These are phyloP conservation scores for Trichoderma virens DNA, from an alignment of 495 filamentous ascomycete species.

Conservation along the genomic window DNA sequence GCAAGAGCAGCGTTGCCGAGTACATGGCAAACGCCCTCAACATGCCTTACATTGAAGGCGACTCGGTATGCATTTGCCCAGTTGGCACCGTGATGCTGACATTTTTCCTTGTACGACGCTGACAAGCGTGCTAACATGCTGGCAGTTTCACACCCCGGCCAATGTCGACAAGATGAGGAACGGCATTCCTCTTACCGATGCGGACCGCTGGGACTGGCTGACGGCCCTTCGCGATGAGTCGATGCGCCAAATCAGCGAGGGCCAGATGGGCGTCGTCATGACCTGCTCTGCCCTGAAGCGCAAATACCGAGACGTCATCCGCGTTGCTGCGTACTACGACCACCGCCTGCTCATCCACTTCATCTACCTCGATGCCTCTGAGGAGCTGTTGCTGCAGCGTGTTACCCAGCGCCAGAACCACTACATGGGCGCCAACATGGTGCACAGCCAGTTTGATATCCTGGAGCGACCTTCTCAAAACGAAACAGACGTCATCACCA, in stretches of 20 bases:
- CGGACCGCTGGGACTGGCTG: constrained; percentile 98
- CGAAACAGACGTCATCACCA: constrained; percentile 76
- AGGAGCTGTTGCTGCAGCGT: constrained; percentile 64
- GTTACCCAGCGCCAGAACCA: constrained; percentile 70
- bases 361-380: constrained; percentile 75
- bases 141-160: constrained; percentile 73
- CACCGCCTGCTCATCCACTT: constrained; percentile 81
- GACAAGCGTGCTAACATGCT: constrained; percentile 16
- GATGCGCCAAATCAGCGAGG: constrained; percentile 49
- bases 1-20: constrained; percentile 88
- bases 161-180: constrained; percentile 93
- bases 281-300: constrained; percentile 95
- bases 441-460: constrained; percentile 80
- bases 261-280: constrained; percentile 73
- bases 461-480: constrained; percentile 71
- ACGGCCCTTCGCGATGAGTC: constrained; percentile 79
- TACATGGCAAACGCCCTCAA: constrained; percentile 62
- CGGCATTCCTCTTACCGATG: constrained; percentile 83
- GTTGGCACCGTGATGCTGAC: too few species aligned
- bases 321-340: constrained; percentile 72
- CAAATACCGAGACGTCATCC: constrained; percentile 96
- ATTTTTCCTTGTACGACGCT: neutral
- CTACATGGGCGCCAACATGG: constrained; percentile 97
- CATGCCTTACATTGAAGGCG: constrained; percentile 86
- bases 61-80: constrained; percentile 62